Percentiles rank a stretch among this genome's conserved stretches.
Evolutionary conservation across 768 basidiomycete genomes (phyloP).

Genomic region (Boletus insuetus): DNA sequence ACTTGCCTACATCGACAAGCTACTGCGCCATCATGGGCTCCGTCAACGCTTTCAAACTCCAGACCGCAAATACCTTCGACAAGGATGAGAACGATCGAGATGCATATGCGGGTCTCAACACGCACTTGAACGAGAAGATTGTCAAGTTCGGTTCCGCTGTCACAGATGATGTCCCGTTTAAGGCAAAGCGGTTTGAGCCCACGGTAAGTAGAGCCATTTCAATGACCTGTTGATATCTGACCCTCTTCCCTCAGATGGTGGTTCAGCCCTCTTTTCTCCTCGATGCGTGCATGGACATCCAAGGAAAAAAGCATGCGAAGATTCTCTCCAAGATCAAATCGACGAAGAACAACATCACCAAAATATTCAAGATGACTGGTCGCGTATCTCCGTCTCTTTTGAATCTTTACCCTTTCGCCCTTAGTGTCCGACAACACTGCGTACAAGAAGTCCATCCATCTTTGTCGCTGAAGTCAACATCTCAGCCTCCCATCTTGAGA

Average conservation of each 20-base stretch:
- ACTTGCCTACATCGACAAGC: not conserved
- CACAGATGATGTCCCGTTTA: not conserved
- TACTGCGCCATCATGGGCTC: not conserved
- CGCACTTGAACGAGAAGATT: not conserved
- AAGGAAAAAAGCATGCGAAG: not conserved
- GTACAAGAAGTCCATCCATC: too few relatives aligned
- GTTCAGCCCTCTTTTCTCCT: not conserved
- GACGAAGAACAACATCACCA: slow-evolving; percentile 3
- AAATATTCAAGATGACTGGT: not conserved
- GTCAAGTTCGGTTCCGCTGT: not conserved
- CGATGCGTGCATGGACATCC: not conserved
- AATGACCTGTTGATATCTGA: not conserved
- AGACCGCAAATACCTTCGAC: not conserved
- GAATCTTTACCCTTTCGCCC: too few relatives aligned
- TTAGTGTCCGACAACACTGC: too few relatives aligned
- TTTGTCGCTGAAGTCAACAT: not conserved
- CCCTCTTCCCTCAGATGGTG: not conserved
- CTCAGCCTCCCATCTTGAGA: not conserved
- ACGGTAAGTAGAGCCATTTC: not conserved
- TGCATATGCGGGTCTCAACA: not conserved
- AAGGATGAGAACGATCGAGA: not conserved
- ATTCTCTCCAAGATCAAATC: slow-evolving; percentile 5
- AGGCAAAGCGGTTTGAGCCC: not conserved
- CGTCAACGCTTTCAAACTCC: not conserved
- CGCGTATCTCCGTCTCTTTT: not conserved